phyloP scores from a whole-genome alignment of 352 stramenopile genomes.

The Pythium angustatum region DNA sequence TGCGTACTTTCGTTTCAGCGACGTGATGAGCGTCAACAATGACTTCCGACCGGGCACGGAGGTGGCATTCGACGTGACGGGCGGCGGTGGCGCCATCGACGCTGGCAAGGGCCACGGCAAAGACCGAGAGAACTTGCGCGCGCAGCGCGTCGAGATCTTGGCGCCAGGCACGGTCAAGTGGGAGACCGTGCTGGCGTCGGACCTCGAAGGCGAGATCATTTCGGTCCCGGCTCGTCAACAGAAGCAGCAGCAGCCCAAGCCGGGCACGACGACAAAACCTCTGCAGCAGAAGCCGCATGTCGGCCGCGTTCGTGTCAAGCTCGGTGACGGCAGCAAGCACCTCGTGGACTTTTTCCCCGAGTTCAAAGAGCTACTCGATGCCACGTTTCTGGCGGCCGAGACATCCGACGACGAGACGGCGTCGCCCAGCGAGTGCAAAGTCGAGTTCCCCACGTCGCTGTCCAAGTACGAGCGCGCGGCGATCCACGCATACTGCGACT shows the following conservation, averaged over 20 bases:
- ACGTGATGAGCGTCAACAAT: conserved; percentile 61
- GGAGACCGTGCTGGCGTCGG: conserved; percentile 50
- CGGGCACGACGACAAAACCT: conserved; percentile 36
- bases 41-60: conserved; percentile 60
- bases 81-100: conserved; percentile 27
- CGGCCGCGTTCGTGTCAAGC: conserved; percentile 43
- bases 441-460: conserved; percentile 43
- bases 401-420: conserved; percentile 21
- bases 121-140: conserved; percentile 47
- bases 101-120: conserved; percentile 3
- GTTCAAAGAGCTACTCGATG: conserved; percentile 59
- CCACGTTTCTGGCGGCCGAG: conserved; percentile 36
- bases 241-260: conserved; percentile 19
- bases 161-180: conserved; percentile 59
- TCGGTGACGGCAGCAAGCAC: conserved; percentile 37
- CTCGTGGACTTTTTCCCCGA: conserved; percentile 62
- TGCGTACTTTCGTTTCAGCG: conserved; percentile 77
- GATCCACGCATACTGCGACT: conserved; percentile 68
- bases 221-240: conserved; percentile 38
- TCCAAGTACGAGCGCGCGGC: conserved; percentile 67
- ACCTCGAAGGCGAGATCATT: conserved; percentile 47
- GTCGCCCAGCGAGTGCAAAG: conserved; percentile 32
- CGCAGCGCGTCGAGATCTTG: conserved; percentile 61
- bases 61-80: conserved; percentile 70
- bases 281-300: conserved; percentile 23